Evolutionary conservation across 441 rosid genomes (phyloP), one percentile per base, ranked within the genome.

Genomic region (Theobroma grandiflorum): DNA sequence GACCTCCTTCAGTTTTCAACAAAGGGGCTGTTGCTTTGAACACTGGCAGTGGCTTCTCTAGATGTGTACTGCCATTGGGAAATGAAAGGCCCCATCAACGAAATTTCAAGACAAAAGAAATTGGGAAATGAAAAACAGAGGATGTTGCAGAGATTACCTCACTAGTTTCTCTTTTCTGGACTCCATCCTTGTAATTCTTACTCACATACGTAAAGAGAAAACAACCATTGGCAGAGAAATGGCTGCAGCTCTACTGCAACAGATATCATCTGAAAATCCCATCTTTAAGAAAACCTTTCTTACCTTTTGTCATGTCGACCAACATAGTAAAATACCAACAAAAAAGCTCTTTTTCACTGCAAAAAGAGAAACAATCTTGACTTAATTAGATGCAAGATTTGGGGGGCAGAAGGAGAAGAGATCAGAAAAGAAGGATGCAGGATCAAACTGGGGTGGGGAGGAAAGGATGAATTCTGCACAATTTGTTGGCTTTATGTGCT

Each of bases 121-220:
- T 37, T 31, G 37, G 10, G 76, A 83, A 47, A 22, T 26, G 67
- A 42, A 67, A 76, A 50, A 47, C 37, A 78, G 37, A 55, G 43
- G 45, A 64, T 47, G 26, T 6, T 31, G 7, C 0, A 6, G 4
- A 47, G 50, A 71, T 35, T 77, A 90, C 95, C 95, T 90, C 86
- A 90, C 89, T 78, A 84, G 87, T 77, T 84, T 92, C 79, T 86
- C 91, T 74, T 85, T 88, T 62, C 86, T 87, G 68, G 85, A 84
- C 78, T 87, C 92, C 98, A 92, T 90, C 72, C 74, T 72, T 55
- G 55, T 50, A 22, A 66, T 2, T 26, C 35, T 31, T 59, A 1
- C 31, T 65, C 62, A 62, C 8, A 58, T n/a, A 59, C 67, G 64
- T 43, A 55, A 26, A 31, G 68, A 14, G 2, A 61, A 73, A 18